Percentiles rank a stretch among this genome's conserved stretches.
These are phyloP conservation scores for Candida methanosorbosa DNA, from an alignment of 805 yeast species.

Conservation along the genomic window DNA sequence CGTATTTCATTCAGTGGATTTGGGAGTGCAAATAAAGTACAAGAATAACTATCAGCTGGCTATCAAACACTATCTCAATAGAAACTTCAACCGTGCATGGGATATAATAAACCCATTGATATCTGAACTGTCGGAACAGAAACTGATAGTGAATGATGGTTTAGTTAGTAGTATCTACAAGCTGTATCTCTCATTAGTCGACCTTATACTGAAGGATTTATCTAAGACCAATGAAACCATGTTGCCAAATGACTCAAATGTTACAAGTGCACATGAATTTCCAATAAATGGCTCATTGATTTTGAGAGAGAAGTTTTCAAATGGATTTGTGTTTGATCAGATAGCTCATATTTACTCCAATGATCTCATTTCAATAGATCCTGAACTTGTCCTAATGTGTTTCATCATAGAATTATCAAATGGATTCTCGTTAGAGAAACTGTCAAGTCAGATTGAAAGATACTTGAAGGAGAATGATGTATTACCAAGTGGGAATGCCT, in stretches of 20 bases:
- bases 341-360: conserved; percentile 7
- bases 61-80: conserved; percentile 30
- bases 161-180: conserved; percentile 15
- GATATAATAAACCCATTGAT: conserved; percentile 13
- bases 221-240: background rate
- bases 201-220: conserved; percentile 18
- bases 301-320: conserved; percentile 9
- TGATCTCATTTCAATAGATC: conserved; percentile 9
- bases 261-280: no score
- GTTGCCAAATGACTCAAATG: conserved; percentile 4
- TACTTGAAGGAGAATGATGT: conserved; percentile 10
- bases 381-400: conserved; percentile 20
- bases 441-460: conserved; percentile 16
- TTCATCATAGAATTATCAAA: conserved; percentile 23
- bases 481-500: conserved; percentile 11
- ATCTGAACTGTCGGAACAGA: conserved; percentile 6
- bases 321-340: conserved; percentile 16
- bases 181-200: conserved; percentile 20
- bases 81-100: conserved; percentile 22
- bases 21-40: conserved; percentile 9
- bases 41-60: conserved; percentile 28
- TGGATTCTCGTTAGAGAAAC: conserved; percentile 10
- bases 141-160: conserved; percentile 1
- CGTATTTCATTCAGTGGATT: conserved; percentile 3
- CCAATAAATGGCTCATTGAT: no score